phyloP scores from a whole-genome alignment of 2,329 filamentous ascomycete species.

The Pseudohalonectria lignicola region DNA sequence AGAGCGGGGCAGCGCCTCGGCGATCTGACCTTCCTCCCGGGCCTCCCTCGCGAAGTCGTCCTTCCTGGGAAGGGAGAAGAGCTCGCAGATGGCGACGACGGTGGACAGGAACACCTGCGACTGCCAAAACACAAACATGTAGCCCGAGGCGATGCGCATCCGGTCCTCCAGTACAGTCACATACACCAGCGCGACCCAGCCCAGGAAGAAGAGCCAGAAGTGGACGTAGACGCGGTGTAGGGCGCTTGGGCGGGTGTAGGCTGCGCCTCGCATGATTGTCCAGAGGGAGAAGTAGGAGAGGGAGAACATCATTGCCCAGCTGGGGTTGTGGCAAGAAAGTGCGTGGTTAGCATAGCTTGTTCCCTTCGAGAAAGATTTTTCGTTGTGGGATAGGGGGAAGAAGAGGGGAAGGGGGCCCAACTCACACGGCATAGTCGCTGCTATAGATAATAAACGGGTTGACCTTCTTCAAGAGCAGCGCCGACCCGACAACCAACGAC shows the following conservation, averaged over 20 bases:
- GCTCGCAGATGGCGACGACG: constrained; percentile 66
- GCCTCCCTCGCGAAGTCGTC: constrained; percentile 53
- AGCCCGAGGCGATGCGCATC: constrained; percentile 62
- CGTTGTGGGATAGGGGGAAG: no score
- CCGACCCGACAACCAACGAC: constrained; percentile 58
- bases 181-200: constrained; percentile 62
- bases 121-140: constrained; percentile 73
- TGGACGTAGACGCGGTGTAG: constrained; percentile 72
- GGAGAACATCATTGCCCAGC: constrained; percentile 76
- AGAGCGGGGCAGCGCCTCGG: constrained; percentile 16
- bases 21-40: constrained; percentile 34
- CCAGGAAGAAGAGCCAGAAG: constrained; percentile 71
- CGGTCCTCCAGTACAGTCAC: constrained; percentile 69
- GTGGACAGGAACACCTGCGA: constrained; percentile 64
- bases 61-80: constrained; percentile 67
- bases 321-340: constrained; percentile 18
- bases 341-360: no score
- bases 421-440: constrained; percentile 66
- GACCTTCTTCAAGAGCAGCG: constrained; percentile 66
- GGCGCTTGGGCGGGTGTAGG: constrained; percentile 73
- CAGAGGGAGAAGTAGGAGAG: constrained; percentile 74
- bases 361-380: not conserved
- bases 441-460: constrained; percentile 91
- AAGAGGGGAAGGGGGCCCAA: no score
- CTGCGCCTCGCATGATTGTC: constrained; percentile 69